A percentile compares a stretch with the other conserved stretches of the same genome.
phyloP scores from a whole-genome alignment of 305 asterid species.

The Caryopteris hybrid region DNA sequence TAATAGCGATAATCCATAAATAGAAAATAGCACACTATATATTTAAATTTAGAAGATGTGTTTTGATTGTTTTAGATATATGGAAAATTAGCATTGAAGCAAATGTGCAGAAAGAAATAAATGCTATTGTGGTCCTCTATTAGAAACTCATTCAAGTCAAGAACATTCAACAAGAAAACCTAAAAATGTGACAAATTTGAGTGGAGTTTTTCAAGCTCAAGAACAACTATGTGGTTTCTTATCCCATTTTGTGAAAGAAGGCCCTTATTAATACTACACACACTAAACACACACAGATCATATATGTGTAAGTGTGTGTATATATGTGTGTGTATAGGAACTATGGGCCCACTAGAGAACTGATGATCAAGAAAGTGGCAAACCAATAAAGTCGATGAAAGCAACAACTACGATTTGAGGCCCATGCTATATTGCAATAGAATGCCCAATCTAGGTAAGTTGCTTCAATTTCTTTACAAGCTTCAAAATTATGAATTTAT shows the following conservation, averaged over 20 bases:
- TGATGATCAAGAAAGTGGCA: conserved; percentile 22
- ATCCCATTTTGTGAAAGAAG: conserved; percentile 9
- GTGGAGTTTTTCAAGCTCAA: conserved; percentile 18
- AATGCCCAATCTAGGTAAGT: background rate
- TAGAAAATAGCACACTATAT: no score
- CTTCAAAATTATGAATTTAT: background rate
- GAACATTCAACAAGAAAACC: conserved; percentile 23
- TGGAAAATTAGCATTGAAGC: conserved; percentile 18
- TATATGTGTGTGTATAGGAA: background rate
- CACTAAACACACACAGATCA: background rate
- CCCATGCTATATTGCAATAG: background rate
- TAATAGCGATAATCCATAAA: no score
- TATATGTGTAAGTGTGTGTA: background rate
- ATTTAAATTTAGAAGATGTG: no score
- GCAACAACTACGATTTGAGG: conserved; percentile 4
- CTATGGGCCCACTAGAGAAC: conserved; percentile 23
- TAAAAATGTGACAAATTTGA: conserved; percentile 8
- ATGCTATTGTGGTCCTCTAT: conserved; percentile 2
- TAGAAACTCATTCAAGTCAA: conserved; percentile 17
- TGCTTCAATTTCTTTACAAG: background rate
- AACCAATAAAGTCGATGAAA: conserved; percentile 23
- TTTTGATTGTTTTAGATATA: background rate
- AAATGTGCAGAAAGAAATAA: conserved; percentile 20
- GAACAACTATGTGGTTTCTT: conserved; percentile 9
- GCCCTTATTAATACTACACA: background rate